phyloP scores from a whole-genome alignment of 2,329 filamentous ascomycete genomes.

The Xylariaceae sp. region DNA sequence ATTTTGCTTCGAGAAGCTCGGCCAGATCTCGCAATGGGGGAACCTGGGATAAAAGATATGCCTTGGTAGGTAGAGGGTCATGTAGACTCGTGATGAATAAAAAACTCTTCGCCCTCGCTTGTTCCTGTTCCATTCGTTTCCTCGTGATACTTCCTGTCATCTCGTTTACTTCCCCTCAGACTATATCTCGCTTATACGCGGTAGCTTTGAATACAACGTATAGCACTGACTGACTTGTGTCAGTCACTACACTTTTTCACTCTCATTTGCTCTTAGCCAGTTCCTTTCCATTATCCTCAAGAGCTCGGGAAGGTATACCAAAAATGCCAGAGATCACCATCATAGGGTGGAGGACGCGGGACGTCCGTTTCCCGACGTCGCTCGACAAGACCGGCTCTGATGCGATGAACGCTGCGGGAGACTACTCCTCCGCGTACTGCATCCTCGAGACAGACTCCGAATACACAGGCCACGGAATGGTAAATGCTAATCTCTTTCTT shows the following conservation, averaged over 20 bases:
- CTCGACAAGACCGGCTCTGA: conserved; percentile 95
- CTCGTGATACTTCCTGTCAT: too few relatives aligned
- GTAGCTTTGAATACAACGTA: too few relatives aligned
- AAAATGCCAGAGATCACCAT: conserved; percentile 61
- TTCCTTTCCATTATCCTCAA: background rate
- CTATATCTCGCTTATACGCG: too few relatives aligned
- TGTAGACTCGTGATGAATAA: too few relatives aligned
- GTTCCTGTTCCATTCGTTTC: too few relatives aligned
- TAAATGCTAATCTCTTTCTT: conserved; percentile 30
- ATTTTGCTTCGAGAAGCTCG: too few relatives aligned
- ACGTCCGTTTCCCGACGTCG: conserved; percentile 83
- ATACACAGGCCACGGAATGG: conserved; percentile 74
- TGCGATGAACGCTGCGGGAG: conserved; percentile 91
- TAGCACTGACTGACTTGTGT: too few relatives aligned
- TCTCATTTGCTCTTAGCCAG: background rate
- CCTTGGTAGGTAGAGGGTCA: too few relatives aligned
- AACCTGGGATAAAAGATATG: too few relatives aligned
- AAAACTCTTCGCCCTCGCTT: too few relatives aligned
- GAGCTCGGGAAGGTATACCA: background rate
- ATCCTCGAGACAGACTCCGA: conserved; percentile 77
- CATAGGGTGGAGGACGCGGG: conserved; percentile 66
- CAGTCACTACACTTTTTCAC: conserved; percentile 2
- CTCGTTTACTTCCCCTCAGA: too few relatives aligned
- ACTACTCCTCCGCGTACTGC: conserved; percentile 94
- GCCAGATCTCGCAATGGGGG: too few relatives aligned